phyloP scores from a whole-genome alignment of 352 stramenopile genomes.

The Pythium phragmitis region DNA sequence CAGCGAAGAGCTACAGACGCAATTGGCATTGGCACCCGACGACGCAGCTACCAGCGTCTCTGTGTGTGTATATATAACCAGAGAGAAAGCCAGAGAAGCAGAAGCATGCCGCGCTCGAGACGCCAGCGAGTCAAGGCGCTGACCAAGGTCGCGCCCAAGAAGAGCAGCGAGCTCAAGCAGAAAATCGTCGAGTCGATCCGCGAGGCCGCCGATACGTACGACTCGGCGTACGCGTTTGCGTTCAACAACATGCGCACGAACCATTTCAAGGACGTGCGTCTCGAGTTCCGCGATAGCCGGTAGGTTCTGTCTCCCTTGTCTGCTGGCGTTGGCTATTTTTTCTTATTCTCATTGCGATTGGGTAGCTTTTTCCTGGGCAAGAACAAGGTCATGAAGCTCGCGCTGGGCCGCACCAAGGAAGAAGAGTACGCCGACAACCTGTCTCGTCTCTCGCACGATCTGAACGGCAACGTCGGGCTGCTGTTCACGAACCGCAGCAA shows the following conservation, averaged over 20 bases:
- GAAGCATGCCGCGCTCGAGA: slow-evolving; percentile 85
- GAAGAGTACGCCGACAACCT: slow-evolving; percentile 98
- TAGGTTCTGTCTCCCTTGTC: slow-evolving; percentile 26
- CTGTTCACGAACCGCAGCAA: slow-evolving; percentile 93
- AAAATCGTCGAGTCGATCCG: slow-evolving; percentile 93
- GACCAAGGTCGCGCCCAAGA: slow-evolving; percentile 95
- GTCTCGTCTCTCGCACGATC: slow-evolving; percentile 85
- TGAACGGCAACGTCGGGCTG: slow-evolving; percentile 94
- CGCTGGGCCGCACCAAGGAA: slow-evolving; percentile 91
- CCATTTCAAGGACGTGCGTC: slow-evolving; percentile 97
- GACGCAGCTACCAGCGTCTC: not conserved
- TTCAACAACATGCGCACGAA: slow-evolving; percentile 99
- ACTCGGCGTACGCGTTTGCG: slow-evolving; percentile 94
- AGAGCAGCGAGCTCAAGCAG: slow-evolving; percentile 95
- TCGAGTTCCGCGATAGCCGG: slow-evolving; percentile 94
- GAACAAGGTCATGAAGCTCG: slow-evolving; percentile 99
- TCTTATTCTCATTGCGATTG: not conserved
- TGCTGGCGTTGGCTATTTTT: not conserved
- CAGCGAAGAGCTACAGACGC: slow-evolving; percentile 5
- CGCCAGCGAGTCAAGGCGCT: slow-evolving; percentile 88
- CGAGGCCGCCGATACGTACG: slow-evolving; percentile 92
- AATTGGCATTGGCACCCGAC: slow-evolving; percentile 10
- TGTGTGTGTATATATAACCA: not conserved
- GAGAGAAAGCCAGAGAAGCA: not conserved
- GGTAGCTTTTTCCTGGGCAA: slow-evolving; percentile 96